These are phyloP conservation scores for Priceomyces castillae DNA, from an alignment of 805 yeast genomes.

Conservation along the genomic window DNA sequence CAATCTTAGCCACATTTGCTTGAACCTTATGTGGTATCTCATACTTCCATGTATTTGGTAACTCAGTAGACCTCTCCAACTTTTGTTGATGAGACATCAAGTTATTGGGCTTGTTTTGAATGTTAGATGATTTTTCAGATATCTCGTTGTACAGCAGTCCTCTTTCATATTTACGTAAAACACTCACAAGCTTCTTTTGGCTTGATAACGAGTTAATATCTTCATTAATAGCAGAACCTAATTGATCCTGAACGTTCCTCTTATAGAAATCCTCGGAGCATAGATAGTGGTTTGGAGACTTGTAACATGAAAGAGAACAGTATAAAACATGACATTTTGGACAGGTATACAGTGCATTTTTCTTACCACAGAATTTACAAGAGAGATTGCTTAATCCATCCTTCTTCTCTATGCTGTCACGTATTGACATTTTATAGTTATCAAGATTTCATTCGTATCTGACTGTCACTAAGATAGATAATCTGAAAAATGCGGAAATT, in stretches of 20 bases:
- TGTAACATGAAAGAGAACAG: conserved; percentile 7
- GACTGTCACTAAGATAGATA: no score
- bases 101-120: neutral
- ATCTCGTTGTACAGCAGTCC: neutral
- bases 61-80: neutral
- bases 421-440: no score
- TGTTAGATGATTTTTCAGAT: neutral
- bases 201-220: neutral
- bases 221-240: neutral
- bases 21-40: conserved; percentile 1
- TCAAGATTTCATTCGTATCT: no score
- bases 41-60: conserved; percentile 3
- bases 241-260: conserved; percentile 1
- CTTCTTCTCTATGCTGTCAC: no score
- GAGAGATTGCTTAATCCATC: neutral
- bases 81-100: no score
- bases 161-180: conserved; percentile 1
- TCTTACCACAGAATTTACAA: conserved; percentile 6
- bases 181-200: conserved; percentile 2
- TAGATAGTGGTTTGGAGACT: conserved; percentile 4
- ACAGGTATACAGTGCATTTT: conserved; percentile 4
- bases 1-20: neutral
- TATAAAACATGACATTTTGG: conserved; percentile 5
- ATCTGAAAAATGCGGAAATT: no score
- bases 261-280: conserved; percentile 7